A percentile compares a stretch with the other conserved stretches of the same genome.
Conservation (phyloP, 495 filamentous ascomycete species). For the Podospora australis region DNA sequence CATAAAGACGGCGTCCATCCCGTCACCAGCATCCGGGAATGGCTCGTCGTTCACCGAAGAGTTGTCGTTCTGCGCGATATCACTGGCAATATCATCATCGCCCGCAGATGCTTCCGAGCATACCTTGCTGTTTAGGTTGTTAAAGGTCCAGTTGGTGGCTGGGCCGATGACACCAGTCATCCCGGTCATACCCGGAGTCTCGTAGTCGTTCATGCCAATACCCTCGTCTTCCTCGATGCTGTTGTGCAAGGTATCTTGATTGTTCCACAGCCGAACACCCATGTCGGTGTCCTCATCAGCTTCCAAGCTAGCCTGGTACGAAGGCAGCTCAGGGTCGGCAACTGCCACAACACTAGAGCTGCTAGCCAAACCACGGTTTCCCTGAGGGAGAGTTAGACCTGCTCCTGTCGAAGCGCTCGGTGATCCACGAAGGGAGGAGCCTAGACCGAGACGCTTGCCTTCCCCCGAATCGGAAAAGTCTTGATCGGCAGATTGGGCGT, state of each 20-base stretch:
- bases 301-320: slow-evolving; percentile 12
- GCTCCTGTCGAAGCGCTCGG: slow-evolving; percentile 75
- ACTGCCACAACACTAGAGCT: not conserved
- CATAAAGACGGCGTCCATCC: slow-evolving; percentile 15
- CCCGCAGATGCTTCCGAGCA: slow-evolving; percentile 13
- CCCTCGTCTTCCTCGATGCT: slow-evolving; percentile 40
- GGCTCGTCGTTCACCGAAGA: slow-evolving; percentile 15
- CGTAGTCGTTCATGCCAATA: slow-evolving; percentile 20
- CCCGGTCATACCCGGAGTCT: slow-evolving; percentile 22
- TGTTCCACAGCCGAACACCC: slow-evolving; percentile 12
- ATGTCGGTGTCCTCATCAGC: slow-evolving; percentile 14
- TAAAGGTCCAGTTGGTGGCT: slow-evolving; percentile 31
- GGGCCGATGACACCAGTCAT: slow-evolving; percentile 20
- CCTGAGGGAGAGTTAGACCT: slow-evolving; percentile 64
- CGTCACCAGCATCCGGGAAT: slow-evolving; percentile 8
- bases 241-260: slow-evolving; percentile 21
- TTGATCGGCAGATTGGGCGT: slow-evolving; percentile 37
- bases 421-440: slow-evolving; percentile 78
- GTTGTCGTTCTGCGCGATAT: slow-evolving; percentile 32
- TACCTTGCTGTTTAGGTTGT: slow-evolving; percentile 17
- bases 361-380: slow-evolving; percentile 51
- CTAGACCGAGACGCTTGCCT: slow-evolving; percentile 72
- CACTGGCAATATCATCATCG: slow-evolving; percentile 31
- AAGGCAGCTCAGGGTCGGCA: slow-evolving; percentile 14
- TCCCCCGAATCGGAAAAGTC: slow-evolving; percentile 61